Evolutionary conservation across 257 asterid genomes (phyloP).

Genomic region (Penstemon davidsonii): DNA sequence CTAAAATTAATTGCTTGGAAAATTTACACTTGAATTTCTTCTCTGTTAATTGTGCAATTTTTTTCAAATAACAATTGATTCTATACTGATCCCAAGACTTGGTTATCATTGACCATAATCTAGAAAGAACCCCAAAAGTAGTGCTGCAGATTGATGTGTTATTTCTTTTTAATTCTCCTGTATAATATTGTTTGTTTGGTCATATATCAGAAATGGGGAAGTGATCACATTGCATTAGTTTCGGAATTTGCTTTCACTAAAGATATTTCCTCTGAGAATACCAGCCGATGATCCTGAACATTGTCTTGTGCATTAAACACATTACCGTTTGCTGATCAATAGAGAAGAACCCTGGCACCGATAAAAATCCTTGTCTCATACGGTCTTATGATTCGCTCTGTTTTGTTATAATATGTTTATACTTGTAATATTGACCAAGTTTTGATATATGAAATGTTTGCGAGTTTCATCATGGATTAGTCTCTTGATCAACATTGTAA

Average conservation of each 20-base stretch:
- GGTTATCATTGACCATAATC: neutral
- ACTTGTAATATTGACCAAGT: neutral
- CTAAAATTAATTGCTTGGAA: too few relatives aligned
- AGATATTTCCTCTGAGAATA: conserved; percentile 32
- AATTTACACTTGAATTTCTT: too few relatives aligned
- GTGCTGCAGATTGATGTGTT: neutral
- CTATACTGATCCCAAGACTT: too few relatives aligned
- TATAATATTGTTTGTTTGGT: conserved; percentile 13
- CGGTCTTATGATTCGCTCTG: neutral
- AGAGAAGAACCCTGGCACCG: neutral
- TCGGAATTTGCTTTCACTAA: conserved; percentile 72
- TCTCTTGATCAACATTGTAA: neutral
- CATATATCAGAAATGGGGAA: conserved; percentile 92
- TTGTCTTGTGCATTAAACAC: neutral
- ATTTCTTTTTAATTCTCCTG: neutral
- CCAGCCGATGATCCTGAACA: conserved; percentile 28
- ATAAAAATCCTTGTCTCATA: neutral
- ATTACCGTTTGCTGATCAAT: neutral
- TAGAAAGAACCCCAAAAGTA: neutral
- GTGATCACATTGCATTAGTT: conserved; percentile 95
- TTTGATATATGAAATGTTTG: neutral
- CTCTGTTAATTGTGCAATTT: too few relatives aligned
- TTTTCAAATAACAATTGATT: too few relatives aligned
- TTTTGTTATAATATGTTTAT: neutral
- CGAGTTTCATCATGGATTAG: neutral